These are phyloP conservation scores for Fusarium equiseti DNA, from an alignment of 2,329 filamentous ascomycete genomes.

Conservation along the genomic window DNA sequence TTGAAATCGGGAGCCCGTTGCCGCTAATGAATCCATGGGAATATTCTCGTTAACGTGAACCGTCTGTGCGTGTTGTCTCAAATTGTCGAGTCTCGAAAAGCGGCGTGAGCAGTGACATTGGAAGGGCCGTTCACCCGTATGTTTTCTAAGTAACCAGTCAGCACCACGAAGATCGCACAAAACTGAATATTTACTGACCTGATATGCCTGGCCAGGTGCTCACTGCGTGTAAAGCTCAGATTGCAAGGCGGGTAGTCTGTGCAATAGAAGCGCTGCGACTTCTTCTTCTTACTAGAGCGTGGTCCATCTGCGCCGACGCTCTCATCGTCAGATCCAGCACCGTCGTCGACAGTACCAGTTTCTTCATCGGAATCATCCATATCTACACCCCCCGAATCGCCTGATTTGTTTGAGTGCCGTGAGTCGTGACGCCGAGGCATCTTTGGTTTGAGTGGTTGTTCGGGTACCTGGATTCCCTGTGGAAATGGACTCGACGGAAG, in stretches of 20 bases:
- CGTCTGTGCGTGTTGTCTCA: conserved; percentile 96
- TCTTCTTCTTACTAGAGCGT: conserved; percentile 92
- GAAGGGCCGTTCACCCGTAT: conserved; percentile 96
- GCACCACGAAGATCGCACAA: conserved; percentile 7
- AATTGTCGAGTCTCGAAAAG: conserved; percentile 94
- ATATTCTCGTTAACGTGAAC: conserved; percentile 99
- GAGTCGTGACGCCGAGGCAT: conserved; percentile 62
- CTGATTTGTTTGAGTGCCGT: conserved; percentile 70
- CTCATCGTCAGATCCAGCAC: conserved; percentile 72
- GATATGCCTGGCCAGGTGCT: conserved; percentile 95
- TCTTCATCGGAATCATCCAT: conserved; percentile 83
- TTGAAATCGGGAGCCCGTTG: conserved; percentile 91
- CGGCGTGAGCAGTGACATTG: conserved; percentile 94
- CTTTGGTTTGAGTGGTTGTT: conserved; percentile 57
- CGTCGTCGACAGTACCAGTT: conserved; percentile 60
- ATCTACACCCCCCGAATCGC: conserved; percentile 76
- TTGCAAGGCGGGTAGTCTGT: conserved; percentile 94
- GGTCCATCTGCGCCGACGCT: conserved; percentile 72
- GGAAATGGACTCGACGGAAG: conserved; percentile 66
- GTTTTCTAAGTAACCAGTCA: conserved; percentile 73
- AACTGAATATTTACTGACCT: conserved; percentile 64
- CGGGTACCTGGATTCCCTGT: conserved; percentile 61
- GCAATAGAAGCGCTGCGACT: conserved; percentile 95
- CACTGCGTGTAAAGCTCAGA: conserved; percentile 93
- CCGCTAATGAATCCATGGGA: conserved; percentile 90